Base-by-base conservation (phyloP, 768 basidiomycete genomes). In the Russula sp. region DNA sequence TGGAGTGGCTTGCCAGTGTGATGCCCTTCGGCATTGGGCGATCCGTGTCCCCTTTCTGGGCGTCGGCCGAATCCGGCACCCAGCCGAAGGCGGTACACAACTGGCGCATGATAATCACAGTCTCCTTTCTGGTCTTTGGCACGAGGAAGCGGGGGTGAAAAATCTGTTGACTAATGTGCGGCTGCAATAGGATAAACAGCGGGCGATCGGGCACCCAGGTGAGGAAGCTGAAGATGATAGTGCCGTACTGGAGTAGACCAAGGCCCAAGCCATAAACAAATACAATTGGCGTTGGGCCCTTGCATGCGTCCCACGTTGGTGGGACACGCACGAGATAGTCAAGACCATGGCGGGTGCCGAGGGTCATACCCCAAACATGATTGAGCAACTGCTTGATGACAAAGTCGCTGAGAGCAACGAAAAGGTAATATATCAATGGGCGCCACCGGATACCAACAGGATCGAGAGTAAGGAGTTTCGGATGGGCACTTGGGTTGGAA, bases 191-290 rank as follows among this genome's bases (percentile, higher is more conserved):
- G 44, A 97, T 77, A 40, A 97, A 74, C 58, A 97, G 71, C 4
- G 94, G 94, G 20, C 86, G 84, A 67, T 88, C 82, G 5, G 82
- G 74, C 55, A 88, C 78, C 4, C 75, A 70, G 42, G 76, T 74
- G 47, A 88, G 73, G 20, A 94, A 77, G 66, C 86, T 76, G 11
- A 75, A 73, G 57, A 94, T 75, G 63, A 89, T 75, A n/a, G 76
- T 65, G 47, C 81, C 75, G 71, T 94, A 91, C 69, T 90, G 88
- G 20, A 85, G 69, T 11, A 91, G 73, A 3, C 94, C 94, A 54
- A 95, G 79, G 10, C 94, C 94, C 1, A 98, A 83, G 3, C 95
- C 95, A 70, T 97, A 94, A 42, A 93, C 73, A 71, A 94, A 92
- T 16, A 97, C 80, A 42, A 95, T 74, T 0, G 94, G 94, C 47